phyloP scores from a whole-genome alignment of 1,284 basidiomycete species.

The Blastosporella zonata region DNA sequence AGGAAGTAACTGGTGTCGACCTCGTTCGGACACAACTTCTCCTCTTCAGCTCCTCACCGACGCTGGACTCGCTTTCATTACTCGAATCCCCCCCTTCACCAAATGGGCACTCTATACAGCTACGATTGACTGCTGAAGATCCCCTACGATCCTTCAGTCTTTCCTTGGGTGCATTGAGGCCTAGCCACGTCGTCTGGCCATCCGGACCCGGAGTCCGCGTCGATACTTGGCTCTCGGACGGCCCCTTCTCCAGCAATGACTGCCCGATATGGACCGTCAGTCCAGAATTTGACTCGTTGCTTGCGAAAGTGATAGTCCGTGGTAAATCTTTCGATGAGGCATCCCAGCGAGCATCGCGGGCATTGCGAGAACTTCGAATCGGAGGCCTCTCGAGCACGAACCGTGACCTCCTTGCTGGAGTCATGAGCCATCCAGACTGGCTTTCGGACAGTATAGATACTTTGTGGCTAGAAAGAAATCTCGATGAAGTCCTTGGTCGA shows the following conservation, averaged over 20 bases:
- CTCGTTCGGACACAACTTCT: slow-evolving; percentile 36
- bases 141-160: slow-evolving; percentile 32
- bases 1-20: slow-evolving; percentile 36
- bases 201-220: slow-evolving; percentile 36
- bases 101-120: slow-evolving; percentile 32
- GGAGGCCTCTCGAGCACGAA: slow-evolving; percentile 32
- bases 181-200: slow-evolving; percentile 33
- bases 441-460: slow-evolving; percentile 29
- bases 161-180: slow-evolving; percentile 29
- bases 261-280: slow-evolving; percentile 29
- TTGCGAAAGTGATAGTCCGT: slow-evolving; percentile 38
- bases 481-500: slow-evolving; percentile 20
- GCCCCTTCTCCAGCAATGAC: slow-evolving; percentile 13
- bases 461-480: slow-evolving; percentile 36
- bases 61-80: slow-evolving; percentile 23
- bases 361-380: slow-evolving; percentile 30
- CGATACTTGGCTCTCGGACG: slow-evolving; percentile 36
- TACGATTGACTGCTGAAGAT: slow-evolving; percentile 40
- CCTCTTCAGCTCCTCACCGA: slow-evolving; percentile 26
- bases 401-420: slow-evolving; percentile 30
- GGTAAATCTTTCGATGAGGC: slow-evolving; percentile 31
- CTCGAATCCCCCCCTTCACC: slow-evolving; percentile 18
- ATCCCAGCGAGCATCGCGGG: slow-evolving; percentile 29
- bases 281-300: slow-evolving; percentile 39
- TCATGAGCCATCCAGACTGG: slow-evolving; percentile 34